phyloP scores from a whole-genome alignment of 108 stramenopile species.

The Cyclostephanos invisitatus region DNA sequence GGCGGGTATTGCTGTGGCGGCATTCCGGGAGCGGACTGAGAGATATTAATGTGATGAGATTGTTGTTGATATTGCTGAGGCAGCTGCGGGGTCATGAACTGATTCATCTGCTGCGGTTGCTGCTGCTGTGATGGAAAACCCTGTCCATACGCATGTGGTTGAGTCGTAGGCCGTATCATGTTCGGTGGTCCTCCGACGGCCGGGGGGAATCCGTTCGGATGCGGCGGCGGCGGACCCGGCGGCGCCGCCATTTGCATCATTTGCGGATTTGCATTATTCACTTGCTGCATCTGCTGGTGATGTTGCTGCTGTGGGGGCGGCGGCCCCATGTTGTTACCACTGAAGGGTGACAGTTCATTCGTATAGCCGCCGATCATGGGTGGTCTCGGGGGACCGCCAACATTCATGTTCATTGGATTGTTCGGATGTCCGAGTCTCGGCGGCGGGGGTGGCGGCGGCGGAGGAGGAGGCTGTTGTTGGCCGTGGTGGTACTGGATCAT shows the following conservation, averaged over 20 bases:
- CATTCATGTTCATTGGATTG: background rate
- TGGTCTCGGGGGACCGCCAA: background rate
- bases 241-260: background rate
- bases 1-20: conserved; percentile 5
- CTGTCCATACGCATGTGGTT: conserved; percentile 17
- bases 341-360: background rate
- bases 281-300: conserved; percentile 15
- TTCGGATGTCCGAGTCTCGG: background rate
- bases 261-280: conserved; percentile 6
- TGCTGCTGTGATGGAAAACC: conserved; percentile 19
- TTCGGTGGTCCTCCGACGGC: background rate
- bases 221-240: conserved; percentile 8
- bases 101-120: conserved; percentile 20
- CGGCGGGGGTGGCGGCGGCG: background rate
- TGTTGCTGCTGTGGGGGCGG: conserved; percentile 20
- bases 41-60: conserved; percentile 5
- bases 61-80: conserved; percentile 19
- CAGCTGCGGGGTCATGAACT: background rate
- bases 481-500: conserved; percentile 1
- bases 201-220: conserved; percentile 5
- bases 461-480: background rate
- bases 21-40: conserved; percentile 4
- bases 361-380: conserved; percentile 9
- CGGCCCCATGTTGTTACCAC: background rate
- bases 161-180: background rate